Evolutionary conservation across 768 basidiomycete genomes (phyloP).

Genomic region (Trametes villosa): DNA sequence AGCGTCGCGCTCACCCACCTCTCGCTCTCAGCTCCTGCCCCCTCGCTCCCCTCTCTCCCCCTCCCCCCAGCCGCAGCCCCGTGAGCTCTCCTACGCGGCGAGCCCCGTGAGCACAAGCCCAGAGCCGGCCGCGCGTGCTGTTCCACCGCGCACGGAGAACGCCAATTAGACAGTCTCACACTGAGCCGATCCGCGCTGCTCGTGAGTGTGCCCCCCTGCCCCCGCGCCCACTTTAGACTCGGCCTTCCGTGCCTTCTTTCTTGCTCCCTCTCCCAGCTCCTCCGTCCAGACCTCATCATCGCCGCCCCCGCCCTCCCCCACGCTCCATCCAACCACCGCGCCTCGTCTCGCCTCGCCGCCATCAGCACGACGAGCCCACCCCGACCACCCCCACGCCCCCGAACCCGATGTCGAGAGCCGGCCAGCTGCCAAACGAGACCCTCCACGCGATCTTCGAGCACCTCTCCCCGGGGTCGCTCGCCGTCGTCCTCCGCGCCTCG

Average conservation of each 20-base stretch:
- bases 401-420: slow-evolving; percentile 12
- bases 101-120: too few relatives aligned
- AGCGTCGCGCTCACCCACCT: not conserved
- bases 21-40: not conserved
- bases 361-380: slow-evolving; percentile 1
- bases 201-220: slow-evolving; percentile 2
- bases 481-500: slow-evolving; percentile 49
- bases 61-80: not conserved
- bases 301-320: not conserved
- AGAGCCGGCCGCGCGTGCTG: not conserved
- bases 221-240: slow-evolving; percentile 14
- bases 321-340: not conserved
- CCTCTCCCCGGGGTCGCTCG: slow-evolving; percentile 40
- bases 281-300: not conserved
- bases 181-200: not conserved
- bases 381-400: not conserved
- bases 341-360: not conserved
- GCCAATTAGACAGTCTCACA: not conserved
- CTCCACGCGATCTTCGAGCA: slow-evolving; percentile 51
- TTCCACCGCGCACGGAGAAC: not conserved
- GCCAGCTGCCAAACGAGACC: slow-evolving; percentile 57
- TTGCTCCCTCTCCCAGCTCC: not conserved
- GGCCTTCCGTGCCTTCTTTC: slow-evolving; percentile 1
- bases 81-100: too few relatives aligned
- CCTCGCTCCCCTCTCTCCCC: not conserved